Conservation (phyloP, 352 stramenopile genomes). For the Phytopythium mirpurense region DNA sequence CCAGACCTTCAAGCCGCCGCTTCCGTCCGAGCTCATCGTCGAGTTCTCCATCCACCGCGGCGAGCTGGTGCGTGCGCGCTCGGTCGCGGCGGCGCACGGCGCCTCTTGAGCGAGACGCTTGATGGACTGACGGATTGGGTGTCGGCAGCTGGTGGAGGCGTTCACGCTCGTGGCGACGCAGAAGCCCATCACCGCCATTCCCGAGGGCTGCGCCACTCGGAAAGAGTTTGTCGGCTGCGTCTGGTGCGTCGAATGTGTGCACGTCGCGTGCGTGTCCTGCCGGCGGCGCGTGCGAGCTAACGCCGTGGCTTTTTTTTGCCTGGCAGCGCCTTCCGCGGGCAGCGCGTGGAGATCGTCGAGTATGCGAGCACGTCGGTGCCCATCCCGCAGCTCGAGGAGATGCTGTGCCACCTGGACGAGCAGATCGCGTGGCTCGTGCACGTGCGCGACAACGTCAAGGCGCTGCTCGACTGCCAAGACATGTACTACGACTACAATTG, state of each 20-base stretch:
- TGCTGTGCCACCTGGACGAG: conserved; percentile 59
- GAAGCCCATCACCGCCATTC: conserved; percentile 46
- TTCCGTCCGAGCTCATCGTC: conserved; percentile 70
- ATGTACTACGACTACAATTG: conserved; percentile 27
- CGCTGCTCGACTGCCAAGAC: conserved; percentile 61
- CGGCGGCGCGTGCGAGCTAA: no score
- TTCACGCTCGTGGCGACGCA: conserved; percentile 57
- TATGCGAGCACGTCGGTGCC: conserved; percentile 59
- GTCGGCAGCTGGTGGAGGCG: conserved; percentile 74
- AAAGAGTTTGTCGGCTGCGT: conserved; percentile 79
- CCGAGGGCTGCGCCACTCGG: conserved; percentile 58
- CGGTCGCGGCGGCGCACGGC: no score
- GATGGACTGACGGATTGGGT: no score
- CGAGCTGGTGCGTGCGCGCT: conserved; percentile 40
- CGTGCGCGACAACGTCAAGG: conserved; percentile 68
- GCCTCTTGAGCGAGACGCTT: no score
- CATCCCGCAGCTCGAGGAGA: conserved; percentile 78
- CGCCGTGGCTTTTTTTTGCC: no score
- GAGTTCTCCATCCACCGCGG: conserved; percentile 82
- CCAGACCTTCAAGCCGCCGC: conserved; percentile 62
- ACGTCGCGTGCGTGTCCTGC: no score
- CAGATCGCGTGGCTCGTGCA: conserved; percentile 62
- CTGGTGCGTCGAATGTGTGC: conserved; percentile 66
- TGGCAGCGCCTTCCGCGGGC: conserved; percentile 55
- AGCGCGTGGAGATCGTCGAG: conserved; percentile 77